Evolutionary conservation across 805 yeast species (phyloP), one percentile per base, ranked within the genome.

Genomic region (Candida takata): DNA sequence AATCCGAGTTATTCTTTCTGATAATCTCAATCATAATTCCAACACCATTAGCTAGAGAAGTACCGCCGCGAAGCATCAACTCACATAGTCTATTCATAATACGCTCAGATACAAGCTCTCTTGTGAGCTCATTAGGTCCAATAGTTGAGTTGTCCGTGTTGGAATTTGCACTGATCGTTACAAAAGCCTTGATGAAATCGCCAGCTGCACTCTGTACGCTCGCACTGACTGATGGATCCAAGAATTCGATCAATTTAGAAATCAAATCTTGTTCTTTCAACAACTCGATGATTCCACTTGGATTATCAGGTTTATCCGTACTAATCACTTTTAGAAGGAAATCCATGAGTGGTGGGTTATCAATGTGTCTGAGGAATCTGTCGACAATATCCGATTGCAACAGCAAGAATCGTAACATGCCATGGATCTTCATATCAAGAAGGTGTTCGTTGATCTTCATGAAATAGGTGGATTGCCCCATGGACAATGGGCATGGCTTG

Each of bases 301-400:
- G 84, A 31, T 75, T 67, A 48, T 86, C 95, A 3, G 90, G 82
- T 58, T 85, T 88, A 61, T 92, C 98, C 0, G 97, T 84, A 33
- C 95, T 87, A 21, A 92, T 84, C 15, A 92, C 79, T 55, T 90
- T 83, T 38, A 92, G 65, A 38, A 92, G 62, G 50, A 90, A 85
- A 60, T 92, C 98, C 88, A 90, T 88, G 40, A 92, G 61, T 33
- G 95, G 87, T 4, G 97, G 96, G 40, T 88, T 84, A 50, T 87
- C 96, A 40, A 92, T 77, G 59, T 90, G 95, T 36, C 70, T 71
- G 59, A 90, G 65, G 55, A 90, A 86, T 42, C 84, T 72, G 48
- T 80, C 84, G 24, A 87, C 95, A 41, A 92, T 64, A 46, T 70
- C 65, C 2, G 74, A 69, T 53, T 83, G 87, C 23, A 74, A 65